Evolutionary conservation across 1,284 basidiomycete species (phyloP).

Genomic region (Cystobasidium sp.): DNA sequence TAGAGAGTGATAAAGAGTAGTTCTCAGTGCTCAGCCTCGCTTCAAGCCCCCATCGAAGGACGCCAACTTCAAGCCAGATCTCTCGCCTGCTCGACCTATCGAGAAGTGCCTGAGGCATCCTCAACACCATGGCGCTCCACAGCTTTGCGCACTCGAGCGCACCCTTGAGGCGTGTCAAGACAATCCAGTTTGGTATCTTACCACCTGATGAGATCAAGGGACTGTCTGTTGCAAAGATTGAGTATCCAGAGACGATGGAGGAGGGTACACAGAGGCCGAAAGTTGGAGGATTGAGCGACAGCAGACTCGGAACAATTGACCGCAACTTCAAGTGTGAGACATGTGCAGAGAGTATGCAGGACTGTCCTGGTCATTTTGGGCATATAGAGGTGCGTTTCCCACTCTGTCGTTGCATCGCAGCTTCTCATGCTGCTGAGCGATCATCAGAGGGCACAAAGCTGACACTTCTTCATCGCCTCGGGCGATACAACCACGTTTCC

Average conservation of each 20-base stretch:
- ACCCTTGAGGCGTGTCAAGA: constrained; percentile 89
- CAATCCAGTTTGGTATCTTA: constrained; percentile 98
- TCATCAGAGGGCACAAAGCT: constrained; percentile 11
- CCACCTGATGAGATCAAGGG: constrained; percentile 98
- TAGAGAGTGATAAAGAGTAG: background rate
- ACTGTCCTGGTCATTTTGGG: constrained; percentile 98
- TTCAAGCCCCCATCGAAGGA: background rate
- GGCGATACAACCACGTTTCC: background rate
- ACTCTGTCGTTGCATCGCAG: constrained; percentile 64
- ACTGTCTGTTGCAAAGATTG: constrained; percentile 80
- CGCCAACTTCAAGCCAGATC: constrained; percentile 3
- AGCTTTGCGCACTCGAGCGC: constrained; percentile 79
- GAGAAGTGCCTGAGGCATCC: constrained; percentile 5
- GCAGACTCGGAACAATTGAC: constrained; percentile 96
- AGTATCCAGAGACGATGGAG: constrained; percentile 97
- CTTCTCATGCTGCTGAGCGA: constrained; percentile 16
- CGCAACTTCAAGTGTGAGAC: constrained; percentile 99
- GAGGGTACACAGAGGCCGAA: constrained; percentile 77
- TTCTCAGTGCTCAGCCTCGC: background rate
- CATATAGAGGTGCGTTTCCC: constrained; percentile 80
- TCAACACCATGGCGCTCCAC: constrained; percentile 44
- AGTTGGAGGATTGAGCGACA: constrained; percentile 93
- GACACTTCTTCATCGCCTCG: background rate
- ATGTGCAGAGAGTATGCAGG: constrained; percentile 97
- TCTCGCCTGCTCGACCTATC: constrained; percentile 12